phyloP scores from a whole-genome alignment of 192 early-diverging fungal genomes.

The Pilaira anomala region DNA sequence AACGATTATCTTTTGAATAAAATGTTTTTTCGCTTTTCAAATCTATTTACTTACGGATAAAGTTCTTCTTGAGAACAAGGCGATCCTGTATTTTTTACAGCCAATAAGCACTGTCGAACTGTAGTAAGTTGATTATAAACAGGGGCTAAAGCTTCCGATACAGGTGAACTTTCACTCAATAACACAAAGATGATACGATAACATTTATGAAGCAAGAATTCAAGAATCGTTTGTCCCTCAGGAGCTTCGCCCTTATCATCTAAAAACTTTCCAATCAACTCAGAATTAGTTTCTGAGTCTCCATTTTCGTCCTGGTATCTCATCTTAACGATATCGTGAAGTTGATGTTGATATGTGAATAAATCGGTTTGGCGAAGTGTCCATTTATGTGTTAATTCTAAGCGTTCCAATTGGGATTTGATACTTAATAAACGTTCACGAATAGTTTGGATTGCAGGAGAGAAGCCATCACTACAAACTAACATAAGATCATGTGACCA shows the following conservation, averaged over 20 bases:
- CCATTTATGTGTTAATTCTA: constrained; percentile 75
- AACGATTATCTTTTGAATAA: background rate
- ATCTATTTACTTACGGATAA: constrained; percentile 50
- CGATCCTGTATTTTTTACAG: constrained; percentile 64
- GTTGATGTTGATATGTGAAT: constrained; percentile 64
- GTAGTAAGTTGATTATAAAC: constrained; percentile 73
- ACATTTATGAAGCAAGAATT: constrained; percentile 69
- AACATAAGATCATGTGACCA: constrained; percentile 73
- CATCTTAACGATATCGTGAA: constrained; percentile 72
- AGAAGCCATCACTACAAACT: constrained; percentile 63
- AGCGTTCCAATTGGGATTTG: constrained; percentile 70
- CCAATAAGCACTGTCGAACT: constrained; percentile 60
- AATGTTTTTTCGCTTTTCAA: no score
- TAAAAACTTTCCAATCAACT: constrained; percentile 47
- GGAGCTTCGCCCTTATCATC: constrained; percentile 56
- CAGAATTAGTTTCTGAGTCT: background rate
- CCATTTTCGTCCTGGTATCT: constrained; percentile 31
- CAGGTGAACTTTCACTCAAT: constrained; percentile 63
- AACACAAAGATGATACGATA: constrained; percentile 74
- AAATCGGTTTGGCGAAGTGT: constrained; percentile 77
- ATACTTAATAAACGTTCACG: constrained; percentile 64
- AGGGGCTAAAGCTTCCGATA: constrained; percentile 64
- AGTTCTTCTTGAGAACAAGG: constrained; percentile 60
- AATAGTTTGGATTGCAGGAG: constrained; percentile 55
- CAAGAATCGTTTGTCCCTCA: constrained; percentile 64